Percentiles rank a stretch among this genome's conserved stretches.
Conservation (phyloP, 2,329 filamentous ascomycete species). For the Thyridium curvatum region DNA sequence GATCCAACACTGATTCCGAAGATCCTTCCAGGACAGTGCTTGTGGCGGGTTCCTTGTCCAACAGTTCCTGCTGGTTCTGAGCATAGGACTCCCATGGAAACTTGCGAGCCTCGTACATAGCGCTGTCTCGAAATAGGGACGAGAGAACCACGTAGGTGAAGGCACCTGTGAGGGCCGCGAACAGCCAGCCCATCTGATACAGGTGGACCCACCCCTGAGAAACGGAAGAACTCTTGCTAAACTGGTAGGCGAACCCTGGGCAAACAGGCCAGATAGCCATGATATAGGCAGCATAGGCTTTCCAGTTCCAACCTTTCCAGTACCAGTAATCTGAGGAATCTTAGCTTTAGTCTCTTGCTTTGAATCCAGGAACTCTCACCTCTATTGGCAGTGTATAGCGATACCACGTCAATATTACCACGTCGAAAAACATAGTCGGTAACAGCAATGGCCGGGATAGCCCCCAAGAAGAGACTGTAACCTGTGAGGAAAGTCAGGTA, state of each 20-base stretch:
- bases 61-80: neutral
- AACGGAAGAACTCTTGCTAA: neutral
- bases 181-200: slow-evolving; percentile 1
- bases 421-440: neutral
- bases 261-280: slow-evolving; percentile 1
- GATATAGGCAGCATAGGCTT: slow-evolving; percentile 1
- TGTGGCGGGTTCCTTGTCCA: neutral
- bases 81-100: neutral
- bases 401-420: slow-evolving; percentile 1
- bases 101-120: neutral
- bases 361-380: too few relatives aligned
- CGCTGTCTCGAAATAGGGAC: neutral
- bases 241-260: neutral
- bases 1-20: neutral
- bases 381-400: slow-evolving; percentile 1
- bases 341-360: too few relatives aligned
- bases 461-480: slow-evolving; percentile 1
- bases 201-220: slow-evolving; percentile 1
- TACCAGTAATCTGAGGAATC: slow-evolving; percentile 1
- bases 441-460: neutral
- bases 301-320: slow-evolving; percentile 2
- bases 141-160: slow-evolving; percentile 1
- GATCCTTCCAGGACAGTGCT: neutral
- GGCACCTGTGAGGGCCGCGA: neutral
- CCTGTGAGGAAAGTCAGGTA: neutral